Percentiles rank a stretch among this genome's conserved stretches.
These are phyloP conservation scores for Aspergillus tubingensis DNA, from an alignment of 2,329 filamentous ascomycete species.

Conservation along the genomic window DNA sequence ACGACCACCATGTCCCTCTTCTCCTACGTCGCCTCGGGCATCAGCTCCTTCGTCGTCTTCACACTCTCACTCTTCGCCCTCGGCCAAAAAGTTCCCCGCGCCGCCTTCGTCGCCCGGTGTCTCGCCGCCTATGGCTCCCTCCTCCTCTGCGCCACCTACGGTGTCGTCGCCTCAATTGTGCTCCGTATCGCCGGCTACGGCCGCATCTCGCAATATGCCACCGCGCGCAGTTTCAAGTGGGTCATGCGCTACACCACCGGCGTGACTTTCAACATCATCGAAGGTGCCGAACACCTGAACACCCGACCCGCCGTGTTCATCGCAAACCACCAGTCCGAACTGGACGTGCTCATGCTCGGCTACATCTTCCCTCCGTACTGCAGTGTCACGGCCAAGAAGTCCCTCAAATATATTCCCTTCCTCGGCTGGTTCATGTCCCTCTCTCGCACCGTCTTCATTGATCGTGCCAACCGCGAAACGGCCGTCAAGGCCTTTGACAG, in stretches of 20 bases:
- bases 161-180: conserved; percentile 70
- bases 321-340: conserved; percentile 93
- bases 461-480: conserved; percentile 79
- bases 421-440: conserved; percentile 93
- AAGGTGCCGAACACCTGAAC: conserved; percentile 65
- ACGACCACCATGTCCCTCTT: conserved; percentile 60
- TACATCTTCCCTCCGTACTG: conserved; percentile 87
- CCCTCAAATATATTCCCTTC: conserved; percentile 75
- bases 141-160: conserved; percentile 64
- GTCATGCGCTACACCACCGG: conserved; percentile 74
- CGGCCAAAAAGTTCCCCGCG: conserved; percentile 44
- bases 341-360: conserved; percentile 91
- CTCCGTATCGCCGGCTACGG: conserved; percentile 72
- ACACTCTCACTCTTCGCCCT: conserved; percentile 51
- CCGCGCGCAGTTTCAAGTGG: conserved; percentile 76
- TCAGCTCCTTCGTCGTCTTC: conserved; percentile 67
- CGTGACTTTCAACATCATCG: conserved; percentile 70
- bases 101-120: conserved; percentile 50
- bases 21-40: conserved; percentile 58
- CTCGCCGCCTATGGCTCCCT: conserved; percentile 50
- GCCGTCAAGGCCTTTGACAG: conserved; percentile 83
- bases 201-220: conserved; percentile 82
- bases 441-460: conserved; percentile 90
- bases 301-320: conserved; percentile 85
- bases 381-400: conserved; percentile 89